Base-by-base conservation (phyloP, 192 early-diverging fungal genomes). In the Mortierella alpina region DNA sequence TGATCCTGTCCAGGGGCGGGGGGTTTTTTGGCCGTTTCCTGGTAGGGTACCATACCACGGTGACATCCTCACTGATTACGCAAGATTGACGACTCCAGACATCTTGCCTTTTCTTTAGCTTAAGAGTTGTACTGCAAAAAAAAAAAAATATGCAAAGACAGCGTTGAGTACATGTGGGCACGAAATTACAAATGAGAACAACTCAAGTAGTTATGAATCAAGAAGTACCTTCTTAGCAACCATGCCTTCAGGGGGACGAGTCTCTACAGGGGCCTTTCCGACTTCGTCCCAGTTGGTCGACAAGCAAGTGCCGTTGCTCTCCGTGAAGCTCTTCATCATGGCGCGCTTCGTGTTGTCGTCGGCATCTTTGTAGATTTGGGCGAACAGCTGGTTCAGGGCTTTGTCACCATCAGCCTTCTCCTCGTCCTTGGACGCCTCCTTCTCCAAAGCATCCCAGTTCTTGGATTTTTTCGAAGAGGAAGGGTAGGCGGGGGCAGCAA, bases 291-390 rank as follows among this genome's bases (percentile, higher is more conserved):
- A 99, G 82, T 99, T 97, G 42, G 97, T 99, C 63, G 91, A 93
- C 46, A 99, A 86, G 60, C 90, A 90, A 0, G 98, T 99, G 31
- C 98, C 98, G 62, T 95, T 95, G 83, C 92, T 95, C 82, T 99
- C 98, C 6, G 92, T 88, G 82, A 94, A 99, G 77, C 94, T 95
- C 87, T 99, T 99, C 90, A 98, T 92, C 98, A 99, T 99, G 1
- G 98, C 97, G 22, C 93, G 86, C 59, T 88, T 87, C 9, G 94
- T 93, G 56, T 99, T 93, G 18, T 94, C 92, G 71, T 91, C 92
- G 0, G 96, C 95, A 76, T 97, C 94, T 65, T 89, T 90, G 82
- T 96, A 99, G 60, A 99, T 95, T 45, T 92, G 84, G 73, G 96
- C 94, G 88, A 99, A 99, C 51, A 98, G 85, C 52, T 91, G 86